Percentiles rank a stretch among this genome's conserved stretches.
Conservation (phyloP, 1,284 basidiomycete genomes). For the Phylloboletellus chloephorus region DNA sequence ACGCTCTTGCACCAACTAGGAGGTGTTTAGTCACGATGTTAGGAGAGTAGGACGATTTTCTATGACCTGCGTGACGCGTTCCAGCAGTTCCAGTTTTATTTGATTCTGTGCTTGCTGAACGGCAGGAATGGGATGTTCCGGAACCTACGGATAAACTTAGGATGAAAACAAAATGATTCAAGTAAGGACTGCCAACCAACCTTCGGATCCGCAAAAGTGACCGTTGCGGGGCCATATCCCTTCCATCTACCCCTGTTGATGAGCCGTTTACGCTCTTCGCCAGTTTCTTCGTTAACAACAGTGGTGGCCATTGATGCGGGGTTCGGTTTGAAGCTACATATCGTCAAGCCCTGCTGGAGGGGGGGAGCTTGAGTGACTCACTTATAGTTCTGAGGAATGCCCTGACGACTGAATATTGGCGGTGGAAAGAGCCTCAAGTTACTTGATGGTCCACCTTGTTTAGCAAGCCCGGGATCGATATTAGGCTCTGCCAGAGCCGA, state of each 20-base stretch:
- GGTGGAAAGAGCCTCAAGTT: conserved; percentile 75
- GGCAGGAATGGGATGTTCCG: conserved; percentile 54
- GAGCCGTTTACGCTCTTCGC: conserved; percentile 74
- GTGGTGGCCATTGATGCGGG: conserved; percentile 64
- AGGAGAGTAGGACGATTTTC: not conserved
- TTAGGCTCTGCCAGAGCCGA: conserved; percentile 27
- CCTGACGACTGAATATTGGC: conserved; percentile 76
- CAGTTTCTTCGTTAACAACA: conserved; percentile 63
- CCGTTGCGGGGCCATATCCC: conserved; percentile 64
- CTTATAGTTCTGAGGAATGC: conserved; percentile 76
- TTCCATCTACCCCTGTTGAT: conserved; percentile 80
- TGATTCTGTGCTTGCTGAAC: conserved; percentile 50
- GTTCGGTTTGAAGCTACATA: conserved; percentile 68
- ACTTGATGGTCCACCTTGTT: conserved; percentile 31
- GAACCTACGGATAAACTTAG: conserved; percentile 43
- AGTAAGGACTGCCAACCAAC: conserved; percentile 38
- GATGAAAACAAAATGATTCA: not conserved
- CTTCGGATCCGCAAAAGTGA: conserved; percentile 59
- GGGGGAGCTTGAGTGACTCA: conserved; percentile 25
- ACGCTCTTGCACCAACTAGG: conserved; percentile 61
- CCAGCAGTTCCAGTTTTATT: conserved; percentile 56
- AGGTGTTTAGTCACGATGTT: conserved; percentile 5
- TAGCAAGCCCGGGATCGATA: conserved; percentile 32
- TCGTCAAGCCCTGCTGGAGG: not conserved
- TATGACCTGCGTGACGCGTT: conserved; percentile 54